These are phyloP conservation scores for Haplosporangium sp. DNA, from an alignment of 371 early-diverging fungal species.

Conservation along the genomic window DNA sequence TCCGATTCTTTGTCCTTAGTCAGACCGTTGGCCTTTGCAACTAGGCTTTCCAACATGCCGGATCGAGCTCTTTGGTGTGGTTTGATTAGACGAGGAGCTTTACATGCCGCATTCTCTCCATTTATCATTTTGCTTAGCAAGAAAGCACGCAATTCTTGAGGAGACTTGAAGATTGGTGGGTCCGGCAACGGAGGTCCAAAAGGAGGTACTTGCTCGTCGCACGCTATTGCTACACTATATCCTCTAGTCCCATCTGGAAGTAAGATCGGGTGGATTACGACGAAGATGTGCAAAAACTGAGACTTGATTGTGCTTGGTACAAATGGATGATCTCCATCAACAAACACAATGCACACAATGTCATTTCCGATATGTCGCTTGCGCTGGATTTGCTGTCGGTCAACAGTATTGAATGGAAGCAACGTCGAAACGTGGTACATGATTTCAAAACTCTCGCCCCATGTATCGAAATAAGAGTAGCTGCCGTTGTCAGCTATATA, in stretches of 20 bases:
- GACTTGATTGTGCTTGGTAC: slow-evolving; percentile 72
- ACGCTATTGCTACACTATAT: slow-evolving; percentile 66
- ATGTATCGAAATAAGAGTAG: slow-evolving; percentile 75
- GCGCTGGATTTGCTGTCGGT: slow-evolving; percentile 83
- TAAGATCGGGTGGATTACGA: slow-evolving; percentile 66
- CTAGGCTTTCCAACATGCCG: slow-evolving; percentile 58
- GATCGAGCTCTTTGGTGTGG: slow-evolving; percentile 66
- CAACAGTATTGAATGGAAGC: slow-evolving; percentile 76
- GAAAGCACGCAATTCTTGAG: slow-evolving; percentile 65
- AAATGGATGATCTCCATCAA: slow-evolving; percentile 73
- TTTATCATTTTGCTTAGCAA: slow-evolving; percentile 79
- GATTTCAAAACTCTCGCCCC: slow-evolving; percentile 84
- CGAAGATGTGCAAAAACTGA: slow-evolving; percentile 81
- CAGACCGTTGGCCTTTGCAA: slow-evolving; percentile 53
- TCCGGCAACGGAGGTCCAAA: slow-evolving; percentile 76
- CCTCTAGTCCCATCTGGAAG: slow-evolving; percentile 53
- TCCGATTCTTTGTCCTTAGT: slow-evolving; percentile 41
- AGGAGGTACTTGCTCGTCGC: slow-evolving; percentile 68
- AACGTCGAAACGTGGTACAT: slow-evolving; percentile 90
- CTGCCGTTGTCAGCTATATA: slow-evolving; percentile 75
- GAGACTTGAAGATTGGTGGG: slow-evolving; percentile 68
- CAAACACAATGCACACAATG: slow-evolving; percentile 79
- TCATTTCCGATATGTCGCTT: slow-evolving; percentile 92
- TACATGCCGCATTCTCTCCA: slow-evolving; percentile 80
- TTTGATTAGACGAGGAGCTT: slow-evolving; percentile 71